Conservation (phyloP, 129 eudicot species). For the Flaveria ramosissima region DNA sequence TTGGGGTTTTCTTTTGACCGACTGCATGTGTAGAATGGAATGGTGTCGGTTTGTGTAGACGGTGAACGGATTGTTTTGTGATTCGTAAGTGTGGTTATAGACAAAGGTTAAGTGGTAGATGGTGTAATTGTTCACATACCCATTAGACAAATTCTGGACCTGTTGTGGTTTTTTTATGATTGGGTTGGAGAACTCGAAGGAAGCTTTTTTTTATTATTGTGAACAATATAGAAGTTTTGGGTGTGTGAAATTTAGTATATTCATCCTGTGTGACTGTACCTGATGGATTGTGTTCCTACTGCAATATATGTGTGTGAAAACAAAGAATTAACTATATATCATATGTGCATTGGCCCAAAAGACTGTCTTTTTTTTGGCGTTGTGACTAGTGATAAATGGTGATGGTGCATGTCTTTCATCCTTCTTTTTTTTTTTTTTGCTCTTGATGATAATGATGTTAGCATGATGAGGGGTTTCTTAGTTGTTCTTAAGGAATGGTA, state of each 20-base stretch:
- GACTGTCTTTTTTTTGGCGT: background rate
- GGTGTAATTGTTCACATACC: slow-evolving; percentile 1
- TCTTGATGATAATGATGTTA: slow-evolving; percentile 6
- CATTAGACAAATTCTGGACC: background rate
- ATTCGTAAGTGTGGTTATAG: background rate
- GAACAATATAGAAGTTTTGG: background rate
- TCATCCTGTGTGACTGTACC: background rate
- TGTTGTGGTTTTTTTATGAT: slow-evolving; percentile 6
- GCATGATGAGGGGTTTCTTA: slow-evolving; percentile 8
- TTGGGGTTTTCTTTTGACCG: background rate
- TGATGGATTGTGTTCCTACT: background rate
- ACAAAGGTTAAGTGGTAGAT: background rate
- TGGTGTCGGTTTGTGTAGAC: slow-evolving; percentile 1
- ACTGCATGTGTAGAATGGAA: slow-evolving; percentile 1
- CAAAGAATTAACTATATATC: background rate
- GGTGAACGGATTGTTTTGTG: background rate
- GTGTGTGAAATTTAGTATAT: background rate
- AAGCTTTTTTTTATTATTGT: background rate
- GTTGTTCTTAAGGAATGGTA: slow-evolving; percentile 8
- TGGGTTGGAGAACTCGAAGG: background rate
- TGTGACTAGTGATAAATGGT: slow-evolving; percentile 15
- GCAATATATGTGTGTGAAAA: slow-evolving; percentile 5
- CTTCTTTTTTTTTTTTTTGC: background rate
- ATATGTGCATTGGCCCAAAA: background rate
- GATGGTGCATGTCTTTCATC: slow-evolving; percentile 8